These are phyloP conservation scores for Edaphochlamys debaryana DNA, from an alignment of 139 green algal species.

Conservation along the genomic window DNA sequence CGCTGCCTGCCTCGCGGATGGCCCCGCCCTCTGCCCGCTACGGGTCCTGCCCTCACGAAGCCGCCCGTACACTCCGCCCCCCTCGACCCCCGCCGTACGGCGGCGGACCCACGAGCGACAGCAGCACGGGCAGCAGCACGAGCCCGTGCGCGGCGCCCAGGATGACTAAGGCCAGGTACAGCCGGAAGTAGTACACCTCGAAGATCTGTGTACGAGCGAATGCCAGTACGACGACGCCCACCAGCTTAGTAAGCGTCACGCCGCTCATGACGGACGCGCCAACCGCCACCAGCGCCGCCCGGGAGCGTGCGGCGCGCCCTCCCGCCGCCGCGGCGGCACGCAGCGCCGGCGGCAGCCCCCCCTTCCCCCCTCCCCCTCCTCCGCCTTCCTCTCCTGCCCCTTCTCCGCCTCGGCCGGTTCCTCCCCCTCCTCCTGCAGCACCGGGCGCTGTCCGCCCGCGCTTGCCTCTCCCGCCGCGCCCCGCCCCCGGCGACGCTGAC, in stretches of 20 bases:
- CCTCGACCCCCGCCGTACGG: no score
- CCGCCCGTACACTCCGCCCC: no score
- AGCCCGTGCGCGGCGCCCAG: constrained; percentile 87
- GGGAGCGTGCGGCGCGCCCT: neutral
- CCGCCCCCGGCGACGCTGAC: neutral
- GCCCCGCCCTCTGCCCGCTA: no score
- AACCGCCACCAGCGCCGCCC: constrained; percentile 37
- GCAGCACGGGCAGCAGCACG: constrained; percentile 88
- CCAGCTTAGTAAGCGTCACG: constrained; percentile 89
- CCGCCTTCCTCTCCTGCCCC: no score
- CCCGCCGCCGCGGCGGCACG: neutral
- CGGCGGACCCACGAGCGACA: constrained; percentile 69
- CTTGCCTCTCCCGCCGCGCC: neutral
- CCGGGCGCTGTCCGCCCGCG: no score
- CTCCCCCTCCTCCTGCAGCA: no score
- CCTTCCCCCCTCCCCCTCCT: neutral
- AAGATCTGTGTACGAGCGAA: constrained; percentile 85
- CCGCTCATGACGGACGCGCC: constrained; percentile 82
- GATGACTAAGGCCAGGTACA: constrained; percentile 91
- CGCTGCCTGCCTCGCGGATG: no score
- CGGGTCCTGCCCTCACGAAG: no score
- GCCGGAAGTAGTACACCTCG: constrained; percentile 48
- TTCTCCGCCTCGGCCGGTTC: neutral
- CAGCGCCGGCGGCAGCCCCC: neutral
- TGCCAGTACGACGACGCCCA: constrained; percentile 85